Evolutionary conservation across 2,329 filamentous ascomycete species (phyloP).

Genomic region (Ophiocordyceps camponoti-leonardi): DNA sequence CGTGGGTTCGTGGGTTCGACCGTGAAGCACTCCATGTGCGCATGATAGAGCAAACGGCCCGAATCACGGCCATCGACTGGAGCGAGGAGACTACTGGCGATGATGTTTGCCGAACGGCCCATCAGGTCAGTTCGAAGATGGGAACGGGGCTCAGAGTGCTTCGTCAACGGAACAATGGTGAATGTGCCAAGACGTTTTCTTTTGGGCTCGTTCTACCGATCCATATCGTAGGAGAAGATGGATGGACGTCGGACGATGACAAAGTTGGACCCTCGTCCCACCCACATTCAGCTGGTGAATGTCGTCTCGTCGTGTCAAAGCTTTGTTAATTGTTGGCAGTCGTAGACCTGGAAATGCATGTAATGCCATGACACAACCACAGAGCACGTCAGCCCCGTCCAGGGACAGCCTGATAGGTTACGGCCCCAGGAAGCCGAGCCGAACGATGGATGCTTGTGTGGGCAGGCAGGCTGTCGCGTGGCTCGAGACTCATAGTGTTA

Average conservation of each 20-base stretch:
- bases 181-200: neutral
- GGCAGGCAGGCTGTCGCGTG: neutral
- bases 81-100: neutral
- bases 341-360: neutral
- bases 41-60: neutral
- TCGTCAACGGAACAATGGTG: neutral
- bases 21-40: neutral
- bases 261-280: neutral
- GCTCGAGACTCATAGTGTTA: neutral
- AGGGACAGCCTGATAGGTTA: no score
- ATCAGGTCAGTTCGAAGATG: neutral
- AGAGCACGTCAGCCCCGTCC: no score
- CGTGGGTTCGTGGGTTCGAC: conserved; percentile 14
- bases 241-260: neutral
- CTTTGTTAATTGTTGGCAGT: neutral
- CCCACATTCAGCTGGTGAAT: neutral
- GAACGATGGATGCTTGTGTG: no score
- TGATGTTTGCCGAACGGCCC: neutral
- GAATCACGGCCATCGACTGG: neutral
- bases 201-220: neutral
- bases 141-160: neutral
- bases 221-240: neutral
- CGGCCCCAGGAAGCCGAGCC: no score
- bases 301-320: neutral
- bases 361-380: no score